Evolutionary conservation across 495 filamentous ascomycete genomes (phyloP).

Genomic region (Aspergillus nidulans): DNA sequence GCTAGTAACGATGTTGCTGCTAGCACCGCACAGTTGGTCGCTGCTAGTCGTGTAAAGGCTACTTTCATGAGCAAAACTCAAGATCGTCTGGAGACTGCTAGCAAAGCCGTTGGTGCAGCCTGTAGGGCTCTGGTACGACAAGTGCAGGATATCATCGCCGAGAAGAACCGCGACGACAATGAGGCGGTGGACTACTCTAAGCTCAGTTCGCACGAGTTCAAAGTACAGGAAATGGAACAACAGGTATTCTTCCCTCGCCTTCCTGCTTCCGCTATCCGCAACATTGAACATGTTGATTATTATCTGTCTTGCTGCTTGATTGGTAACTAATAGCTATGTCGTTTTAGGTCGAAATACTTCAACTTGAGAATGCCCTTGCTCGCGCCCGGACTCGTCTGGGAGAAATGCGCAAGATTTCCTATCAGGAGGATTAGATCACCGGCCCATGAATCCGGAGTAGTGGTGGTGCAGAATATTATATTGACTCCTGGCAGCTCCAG

Average conservation of each 20-base stretch:
- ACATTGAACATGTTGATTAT: no score
- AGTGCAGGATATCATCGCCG: conserved; percentile 88
- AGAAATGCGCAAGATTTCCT: conserved; percentile 98
- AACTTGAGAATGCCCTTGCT: conserved; percentile 85
- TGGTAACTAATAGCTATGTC: not conserved
- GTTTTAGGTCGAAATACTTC: conserved; percentile 85
- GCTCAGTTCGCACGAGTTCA: conserved; percentile 91
- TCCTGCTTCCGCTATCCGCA: no score
- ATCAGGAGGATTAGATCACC: conserved; percentile 67
- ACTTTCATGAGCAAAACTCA: conserved; percentile 96
- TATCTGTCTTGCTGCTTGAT: not conserved
- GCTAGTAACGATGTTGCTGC: conserved; percentile 96
- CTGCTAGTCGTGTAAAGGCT: conserved; percentile 92
- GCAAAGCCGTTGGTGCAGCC: conserved; percentile 86
- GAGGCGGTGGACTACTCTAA: conserved; percentile 81
- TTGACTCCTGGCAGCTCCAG: not conserved
- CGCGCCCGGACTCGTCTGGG: conserved; percentile 78
- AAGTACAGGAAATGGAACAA: conserved; percentile 98
- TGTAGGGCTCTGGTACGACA: conserved; percentile 86
- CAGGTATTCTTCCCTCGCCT: conserved; percentile 57
- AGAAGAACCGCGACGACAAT: conserved; percentile 70
- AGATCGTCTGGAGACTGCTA: conserved; percentile 82
- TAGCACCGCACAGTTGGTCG: conserved; percentile 92
- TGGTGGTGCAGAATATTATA: not conserved
- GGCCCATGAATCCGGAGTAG: not conserved